Conservation (phyloP, 2,329 filamentous ascomycete species). For the Aspergillus melleus region DNA sequence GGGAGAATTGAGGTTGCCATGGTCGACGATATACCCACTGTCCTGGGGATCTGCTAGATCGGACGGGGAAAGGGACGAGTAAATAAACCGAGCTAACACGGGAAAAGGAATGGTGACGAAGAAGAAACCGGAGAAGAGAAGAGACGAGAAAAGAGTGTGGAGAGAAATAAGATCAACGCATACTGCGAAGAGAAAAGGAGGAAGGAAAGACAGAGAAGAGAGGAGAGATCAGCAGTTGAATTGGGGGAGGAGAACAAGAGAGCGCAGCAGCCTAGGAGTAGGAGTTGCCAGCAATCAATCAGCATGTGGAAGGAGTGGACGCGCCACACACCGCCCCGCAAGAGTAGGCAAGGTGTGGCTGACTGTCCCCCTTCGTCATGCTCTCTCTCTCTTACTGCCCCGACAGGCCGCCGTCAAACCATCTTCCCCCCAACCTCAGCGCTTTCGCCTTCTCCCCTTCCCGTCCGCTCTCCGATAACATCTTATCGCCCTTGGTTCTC, state of each 20-base stretch:
- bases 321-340: slow-evolving; percentile 15
- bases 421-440: slow-evolving; percentile 14
- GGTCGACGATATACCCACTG: slow-evolving; percentile 12
- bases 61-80: slow-evolving; percentile 2
- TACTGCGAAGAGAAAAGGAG: slow-evolving; percentile 6
- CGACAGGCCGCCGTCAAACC: slow-evolving; percentile 19
- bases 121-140: neutral
- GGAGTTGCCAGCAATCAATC: slow-evolving; percentile 6
- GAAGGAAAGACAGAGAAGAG: slow-evolving; percentile 1
- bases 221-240: neutral
- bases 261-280: slow-evolving; percentile 6
- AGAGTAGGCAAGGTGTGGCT: slow-evolving; percentile 28
- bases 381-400: slow-evolving; percentile 11
- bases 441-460: slow-evolving; percentile 7
- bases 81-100: neutral
- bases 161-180: slow-evolving; percentile 11
- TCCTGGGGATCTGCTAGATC: slow-evolving; percentile 31
- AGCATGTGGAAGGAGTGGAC: slow-evolving; percentile 16
- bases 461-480: neutral
- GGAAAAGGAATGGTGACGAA: slow-evolving; percentile 4
- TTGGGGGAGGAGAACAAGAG: neutral
- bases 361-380: slow-evolving; percentile 30
- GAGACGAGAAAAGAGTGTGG: neutral
- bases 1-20: slow-evolving; percentile 56
- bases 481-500: neutral